phyloP scores from a whole-genome alignment of 352 stramenopile genomes.

The Pythium guiyangense region DNA sequence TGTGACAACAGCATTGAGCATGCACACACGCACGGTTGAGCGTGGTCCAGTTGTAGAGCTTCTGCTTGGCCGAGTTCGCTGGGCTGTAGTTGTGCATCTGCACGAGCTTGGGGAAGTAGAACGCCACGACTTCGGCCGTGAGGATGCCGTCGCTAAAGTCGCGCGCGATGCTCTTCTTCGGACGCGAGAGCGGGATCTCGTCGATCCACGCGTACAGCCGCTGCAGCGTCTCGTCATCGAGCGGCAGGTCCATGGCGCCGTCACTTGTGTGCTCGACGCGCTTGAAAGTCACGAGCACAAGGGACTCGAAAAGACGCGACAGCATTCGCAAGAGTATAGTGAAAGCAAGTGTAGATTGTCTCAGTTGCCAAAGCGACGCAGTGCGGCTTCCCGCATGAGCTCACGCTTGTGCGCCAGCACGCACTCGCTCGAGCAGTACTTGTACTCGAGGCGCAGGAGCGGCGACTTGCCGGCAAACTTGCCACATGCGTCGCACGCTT shows the following conservation, averaged over 20 bases:
- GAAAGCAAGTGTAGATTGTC: not conserved
- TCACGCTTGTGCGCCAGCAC: slow-evolving; percentile 91
- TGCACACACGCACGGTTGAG: slow-evolving; percentile 72
- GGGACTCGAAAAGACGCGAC: slow-evolving; percentile 24
- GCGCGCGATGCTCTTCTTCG: slow-evolving; percentile 94
- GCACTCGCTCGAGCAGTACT: slow-evolving; percentile 93
- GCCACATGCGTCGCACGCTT: slow-evolving; percentile 73
- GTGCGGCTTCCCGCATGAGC: slow-evolving; percentile 90
- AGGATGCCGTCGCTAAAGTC: slow-evolving; percentile 95
- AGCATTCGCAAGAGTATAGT: slow-evolving; percentile 8
- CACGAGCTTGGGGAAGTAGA: slow-evolving; percentile 94
- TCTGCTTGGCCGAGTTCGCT: slow-evolving; percentile 91
- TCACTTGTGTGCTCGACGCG: not conserved
- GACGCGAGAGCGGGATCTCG: slow-evolving; percentile 90
- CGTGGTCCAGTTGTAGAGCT: slow-evolving; percentile 96
- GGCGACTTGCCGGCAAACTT: slow-evolving; percentile 84
- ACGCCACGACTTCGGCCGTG: slow-evolving; percentile 88
- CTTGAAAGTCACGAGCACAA: too few relatives aligned
- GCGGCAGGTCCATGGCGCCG: slow-evolving; percentile 40
- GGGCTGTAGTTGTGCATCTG: slow-evolving; percentile 96
- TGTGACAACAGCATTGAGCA: not conserved
- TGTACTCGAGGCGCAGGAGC: slow-evolving; percentile 90
- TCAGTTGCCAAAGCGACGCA: slow-evolving; percentile 67
- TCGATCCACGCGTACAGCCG: slow-evolving; percentile 95
- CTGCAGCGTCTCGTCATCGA: slow-evolving; percentile 90